Evolutionary conservation across 106 monocot genomes (phyloP).

Genomic region (Chionographis japonica): DNA sequence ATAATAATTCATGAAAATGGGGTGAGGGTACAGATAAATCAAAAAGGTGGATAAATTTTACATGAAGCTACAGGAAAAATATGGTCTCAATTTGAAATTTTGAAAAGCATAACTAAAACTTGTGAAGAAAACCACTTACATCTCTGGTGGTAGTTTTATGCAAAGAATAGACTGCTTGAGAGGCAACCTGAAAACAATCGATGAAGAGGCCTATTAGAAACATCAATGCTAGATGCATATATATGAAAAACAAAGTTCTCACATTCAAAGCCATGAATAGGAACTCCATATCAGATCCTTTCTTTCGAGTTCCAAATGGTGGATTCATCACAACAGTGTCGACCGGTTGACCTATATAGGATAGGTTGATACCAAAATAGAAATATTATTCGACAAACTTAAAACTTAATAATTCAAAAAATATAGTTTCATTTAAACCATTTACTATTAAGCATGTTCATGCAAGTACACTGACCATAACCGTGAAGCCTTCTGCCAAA

Average conservation of each 20-base stretch:
- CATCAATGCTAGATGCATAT: background rate
- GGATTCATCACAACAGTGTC: conserved; percentile 99
- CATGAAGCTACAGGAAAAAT: no score
- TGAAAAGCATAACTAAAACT: background rate
- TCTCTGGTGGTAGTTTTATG: conserved; percentile 97
- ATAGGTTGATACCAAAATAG: background rate
- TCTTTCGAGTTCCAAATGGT: conserved; percentile 93
- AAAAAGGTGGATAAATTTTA: no score
- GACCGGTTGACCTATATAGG: conserved; percentile 42
- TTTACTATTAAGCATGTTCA: no score
- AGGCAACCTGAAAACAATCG: conserved; percentile 60
- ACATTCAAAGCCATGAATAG: conserved; percentile 77
- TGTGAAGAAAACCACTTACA: conserved; percentile 31
- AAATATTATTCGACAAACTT: background rate
- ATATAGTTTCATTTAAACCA: no score
- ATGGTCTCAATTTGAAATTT: no score
- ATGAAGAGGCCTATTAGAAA: background rate
- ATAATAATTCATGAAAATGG: no score
- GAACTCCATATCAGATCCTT: conserved; percentile 93
- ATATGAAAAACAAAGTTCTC: background rate
- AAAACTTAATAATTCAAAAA: no score
- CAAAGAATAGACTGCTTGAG: conserved; percentile 86
- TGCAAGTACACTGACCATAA: no score
- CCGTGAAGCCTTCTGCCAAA: no score
- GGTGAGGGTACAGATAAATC: no score